Evolutionary conservation across 1,284 basidiomycete genomes (phyloP).

Genomic region (Earliella scabrosa): DNA sequence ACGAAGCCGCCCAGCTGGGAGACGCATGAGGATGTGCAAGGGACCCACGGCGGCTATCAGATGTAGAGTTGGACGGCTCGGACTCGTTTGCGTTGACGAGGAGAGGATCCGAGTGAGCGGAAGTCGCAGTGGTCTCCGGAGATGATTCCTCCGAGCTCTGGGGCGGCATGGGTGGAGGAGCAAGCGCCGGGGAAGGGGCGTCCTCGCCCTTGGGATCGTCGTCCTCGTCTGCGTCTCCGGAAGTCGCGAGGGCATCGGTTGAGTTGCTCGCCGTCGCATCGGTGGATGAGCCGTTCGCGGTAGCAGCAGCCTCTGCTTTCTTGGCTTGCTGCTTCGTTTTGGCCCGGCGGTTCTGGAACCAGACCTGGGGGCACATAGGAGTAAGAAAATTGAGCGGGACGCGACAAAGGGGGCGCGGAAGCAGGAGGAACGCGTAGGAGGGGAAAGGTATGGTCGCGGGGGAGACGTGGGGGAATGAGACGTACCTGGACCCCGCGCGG

Average conservation of each 20-base stretch:
- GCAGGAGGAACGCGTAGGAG: background rate
- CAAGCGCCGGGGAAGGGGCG: conserved; percentile 13
- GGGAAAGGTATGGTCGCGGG: conserved; percentile 8
- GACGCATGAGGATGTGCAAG: conserved; percentile 11
- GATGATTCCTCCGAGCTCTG: conserved; percentile 9
- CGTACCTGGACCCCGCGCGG: conserved; percentile 90
- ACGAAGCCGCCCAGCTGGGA: conserved; percentile 10
- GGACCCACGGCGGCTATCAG: conserved; percentile 23
- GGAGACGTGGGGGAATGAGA: conserved; percentile 14
- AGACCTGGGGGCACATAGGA: conserved; percentile 55
- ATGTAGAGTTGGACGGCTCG: conserved; percentile 15
- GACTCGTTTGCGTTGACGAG: conserved; percentile 9
- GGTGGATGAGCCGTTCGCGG: conserved; percentile 1
- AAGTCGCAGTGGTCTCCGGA: conserved; percentile 2
- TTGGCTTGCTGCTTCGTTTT: conserved; percentile 72
- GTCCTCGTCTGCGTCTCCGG: conserved; percentile 9
- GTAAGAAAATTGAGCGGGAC: conserved; percentile 1
- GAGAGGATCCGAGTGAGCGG: conserved; percentile 1
- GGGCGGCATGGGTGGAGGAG: conserved; percentile 10
- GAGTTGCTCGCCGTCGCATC: conserved; percentile 12
- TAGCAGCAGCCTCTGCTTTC: conserved; percentile 31
- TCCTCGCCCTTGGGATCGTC: conserved; percentile 15
- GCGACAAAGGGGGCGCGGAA: conserved; percentile 41
- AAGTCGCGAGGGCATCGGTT: background rate
- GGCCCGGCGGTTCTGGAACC: conserved; percentile 91